These are phyloP conservation scores for Trapa bicornis DNA, from an alignment of 345 rosid species.

Conservation along the genomic window DNA sequence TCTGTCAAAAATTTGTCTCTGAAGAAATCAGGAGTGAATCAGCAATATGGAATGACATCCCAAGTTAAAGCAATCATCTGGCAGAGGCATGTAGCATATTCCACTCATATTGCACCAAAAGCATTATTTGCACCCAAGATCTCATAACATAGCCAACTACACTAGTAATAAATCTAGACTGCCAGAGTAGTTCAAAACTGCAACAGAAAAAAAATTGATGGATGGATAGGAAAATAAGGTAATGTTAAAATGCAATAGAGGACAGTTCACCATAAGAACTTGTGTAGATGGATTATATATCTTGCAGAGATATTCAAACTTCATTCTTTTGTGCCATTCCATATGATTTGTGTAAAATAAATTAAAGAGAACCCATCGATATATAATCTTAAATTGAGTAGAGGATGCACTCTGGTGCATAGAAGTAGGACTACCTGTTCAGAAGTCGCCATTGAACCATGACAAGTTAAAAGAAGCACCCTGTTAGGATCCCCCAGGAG, in stretches of 20 bases:
- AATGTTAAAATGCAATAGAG: too few species aligned
- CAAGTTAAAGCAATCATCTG: not conserved
- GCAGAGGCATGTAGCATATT: not conserved
- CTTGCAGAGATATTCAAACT: too few species aligned
- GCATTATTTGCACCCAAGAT: not conserved
- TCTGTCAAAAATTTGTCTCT: constrained; percentile 81
- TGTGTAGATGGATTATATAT: too few species aligned
- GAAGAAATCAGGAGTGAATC: constrained; percentile 14
- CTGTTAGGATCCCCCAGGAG: constrained; percentile 97
- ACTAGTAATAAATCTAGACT: too few species aligned
- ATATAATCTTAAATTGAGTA: not conserved
- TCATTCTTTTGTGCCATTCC: too few species aligned
- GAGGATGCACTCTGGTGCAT: not conserved
- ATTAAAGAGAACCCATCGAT: not conserved
- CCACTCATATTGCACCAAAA: not conserved
- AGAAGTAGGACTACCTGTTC: constrained; percentile 50
- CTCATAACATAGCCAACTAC: not conserved
- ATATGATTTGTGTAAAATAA: too few species aligned
- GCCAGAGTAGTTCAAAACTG: too few species aligned
- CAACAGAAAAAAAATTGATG: too few species aligned
- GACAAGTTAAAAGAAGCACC: constrained; percentile 75
- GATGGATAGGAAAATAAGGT: too few species aligned
- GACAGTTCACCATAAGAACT: too few species aligned
- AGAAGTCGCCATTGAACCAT: constrained; percentile 97
- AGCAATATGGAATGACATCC: not conserved